Evolutionary conservation across 768 basidiomycete species (phyloP).

Genomic region (Termitomyces heimii): DNA sequence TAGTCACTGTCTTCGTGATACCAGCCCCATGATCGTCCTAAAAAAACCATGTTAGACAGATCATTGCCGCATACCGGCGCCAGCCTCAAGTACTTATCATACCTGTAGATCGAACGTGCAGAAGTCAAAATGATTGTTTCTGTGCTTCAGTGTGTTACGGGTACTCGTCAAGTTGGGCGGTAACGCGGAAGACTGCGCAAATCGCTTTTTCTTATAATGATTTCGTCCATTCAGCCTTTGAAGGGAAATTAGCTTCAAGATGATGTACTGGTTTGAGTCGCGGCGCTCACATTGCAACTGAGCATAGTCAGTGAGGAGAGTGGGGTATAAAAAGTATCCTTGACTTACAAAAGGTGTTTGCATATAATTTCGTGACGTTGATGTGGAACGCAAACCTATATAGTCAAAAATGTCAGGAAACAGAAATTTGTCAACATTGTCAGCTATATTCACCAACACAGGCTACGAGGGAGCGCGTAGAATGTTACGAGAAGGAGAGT

Average conservation of each 20-base stretch:
- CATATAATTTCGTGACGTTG: slow-evolving; percentile 43
- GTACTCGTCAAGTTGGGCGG: neutral
- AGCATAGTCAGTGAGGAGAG: slow-evolving; percentile 12
- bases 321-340: neutral
- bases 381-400: slow-evolving; percentile 42
- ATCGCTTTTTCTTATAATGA: slow-evolving; percentile 10
- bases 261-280: neutral
- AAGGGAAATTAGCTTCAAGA: neutral
- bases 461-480: slow-evolving; percentile 25
- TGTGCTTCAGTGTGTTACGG: neutral
- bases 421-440: neutral
- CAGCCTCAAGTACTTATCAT: neutral
- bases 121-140: neutral
- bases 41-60: neutral
- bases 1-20: neutral
- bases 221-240: slow-evolving; percentile 19
- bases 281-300: slow-evolving; percentile 28
- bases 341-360: slow-evolving; percentile 43
- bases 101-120: neutral
- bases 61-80: neutral
- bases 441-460: slow-evolving; percentile 28
- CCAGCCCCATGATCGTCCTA: neutral
- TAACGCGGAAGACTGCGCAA: neutral
- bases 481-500: slow-evolving; percentile 33
- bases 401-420: neutral